Conservation (phyloP, 192 early-diverging fungal genomes). For the Podila verticillata region DNA sequence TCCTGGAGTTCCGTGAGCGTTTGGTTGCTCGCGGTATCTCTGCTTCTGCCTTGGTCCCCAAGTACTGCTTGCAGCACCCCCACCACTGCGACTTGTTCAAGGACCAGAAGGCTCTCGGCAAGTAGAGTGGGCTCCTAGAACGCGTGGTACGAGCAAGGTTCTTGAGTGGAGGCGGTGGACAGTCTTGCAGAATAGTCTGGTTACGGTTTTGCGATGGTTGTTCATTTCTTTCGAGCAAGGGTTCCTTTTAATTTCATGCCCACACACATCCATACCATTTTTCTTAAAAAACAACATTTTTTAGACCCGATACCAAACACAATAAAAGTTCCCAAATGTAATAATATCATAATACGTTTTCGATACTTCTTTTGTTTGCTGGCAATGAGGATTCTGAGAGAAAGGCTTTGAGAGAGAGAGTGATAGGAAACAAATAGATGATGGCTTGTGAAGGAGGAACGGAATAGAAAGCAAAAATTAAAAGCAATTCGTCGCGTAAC, state of each 20-base stretch:
- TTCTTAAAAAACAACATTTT: too few species aligned
- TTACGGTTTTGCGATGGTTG: slow-evolving; percentile 1
- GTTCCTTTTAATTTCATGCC: not conserved
- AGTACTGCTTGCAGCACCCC: slow-evolving; percentile 52
- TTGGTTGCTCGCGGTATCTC: slow-evolving; percentile 69
- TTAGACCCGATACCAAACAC: too few species aligned
- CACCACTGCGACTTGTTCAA: slow-evolving; percentile 45
- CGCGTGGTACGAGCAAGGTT: not conserved
- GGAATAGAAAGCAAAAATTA: too few species aligned
- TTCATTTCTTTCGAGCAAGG: not conserved
- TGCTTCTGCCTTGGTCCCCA: slow-evolving; percentile 70
- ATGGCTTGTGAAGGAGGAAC: too few species aligned
- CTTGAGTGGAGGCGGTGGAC: not conserved
- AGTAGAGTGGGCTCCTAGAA: slow-evolving; percentile 12
- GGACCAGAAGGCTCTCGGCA: slow-evolving; percentile 44
- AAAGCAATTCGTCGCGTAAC: too few species aligned
- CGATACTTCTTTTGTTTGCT: too few species aligned
- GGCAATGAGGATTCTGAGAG: too few species aligned
- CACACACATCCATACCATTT: too few species aligned
- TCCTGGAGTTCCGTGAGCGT: slow-evolving; percentile 75
- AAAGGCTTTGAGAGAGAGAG: too few species aligned
- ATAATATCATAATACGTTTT: too few species aligned
- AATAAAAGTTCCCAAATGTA: too few species aligned
- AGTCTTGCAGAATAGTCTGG: slow-evolving; percentile 1
- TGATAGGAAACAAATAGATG: too few species aligned